A percentile compares a stretch with the other conserved stretches of the same genome.
Evolutionary conservation across 352 stramenopile species (phyloP).

Genomic region (Stramenopiles sp.): DNA sequence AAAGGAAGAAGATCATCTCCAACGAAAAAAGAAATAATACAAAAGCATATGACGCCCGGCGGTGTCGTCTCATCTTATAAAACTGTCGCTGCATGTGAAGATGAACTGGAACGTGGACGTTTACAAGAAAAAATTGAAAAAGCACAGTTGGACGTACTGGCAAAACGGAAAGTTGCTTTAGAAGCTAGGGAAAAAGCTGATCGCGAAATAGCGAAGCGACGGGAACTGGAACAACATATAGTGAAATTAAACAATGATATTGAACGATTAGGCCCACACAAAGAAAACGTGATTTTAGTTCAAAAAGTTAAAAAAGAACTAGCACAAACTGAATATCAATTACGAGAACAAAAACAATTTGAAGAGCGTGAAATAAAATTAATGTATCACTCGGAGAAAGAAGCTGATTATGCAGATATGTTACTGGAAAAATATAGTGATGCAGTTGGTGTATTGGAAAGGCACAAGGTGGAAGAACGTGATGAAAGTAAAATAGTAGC

Average conservation of each 20-base stretch:
- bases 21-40: neutral
- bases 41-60: neutral
- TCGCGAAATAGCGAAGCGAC: neutral
- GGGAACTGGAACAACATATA: neutral
- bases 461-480: neutral
- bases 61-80: neutral
- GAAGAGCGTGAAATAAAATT: neutral
- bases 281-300: neutral
- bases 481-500: neutral
- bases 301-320: neutral
- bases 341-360: neutral
- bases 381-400: neutral
- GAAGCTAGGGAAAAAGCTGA: neutral
- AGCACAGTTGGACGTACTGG: neutral
- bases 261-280: neutral
- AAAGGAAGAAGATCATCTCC: neutral
- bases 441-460: neutral
- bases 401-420: constrained; percentile 3
- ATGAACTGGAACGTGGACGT: neutral
- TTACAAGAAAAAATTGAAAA: neutral
- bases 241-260: neutral
- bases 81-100: neutral
- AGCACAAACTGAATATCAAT: neutral
- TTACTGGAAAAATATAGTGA: neutral
- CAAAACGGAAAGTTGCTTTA: neutral